Evolutionary conservation across 805 yeast species (phyloP).

Genomic region (Kluyveromyces wickerhamii): DNA sequence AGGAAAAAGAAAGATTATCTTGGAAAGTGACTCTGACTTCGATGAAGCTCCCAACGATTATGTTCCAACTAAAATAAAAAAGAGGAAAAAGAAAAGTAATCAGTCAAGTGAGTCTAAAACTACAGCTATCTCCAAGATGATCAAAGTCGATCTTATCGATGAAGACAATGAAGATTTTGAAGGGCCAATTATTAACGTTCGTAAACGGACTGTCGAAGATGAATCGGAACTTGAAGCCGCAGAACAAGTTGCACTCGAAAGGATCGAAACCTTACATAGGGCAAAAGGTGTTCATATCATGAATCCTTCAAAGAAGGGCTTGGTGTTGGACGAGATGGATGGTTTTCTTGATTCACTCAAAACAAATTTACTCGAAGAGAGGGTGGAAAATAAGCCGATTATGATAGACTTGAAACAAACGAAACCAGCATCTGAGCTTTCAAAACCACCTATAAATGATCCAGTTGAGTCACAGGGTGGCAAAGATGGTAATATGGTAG

Average conservation of each 20-base stretch:
- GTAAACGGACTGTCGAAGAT: conserved; percentile 21
- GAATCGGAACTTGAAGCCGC: conserved; percentile 14
- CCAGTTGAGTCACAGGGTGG: neutral
- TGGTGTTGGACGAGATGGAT: conserved; percentile 37
- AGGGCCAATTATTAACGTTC: conserved; percentile 33
- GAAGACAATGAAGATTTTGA: conserved; percentile 20
- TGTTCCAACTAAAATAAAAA: conserved; percentile 35
- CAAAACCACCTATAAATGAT: neutral
- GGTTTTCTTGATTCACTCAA: conserved; percentile 20
- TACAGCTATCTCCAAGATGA: conserved; percentile 23
- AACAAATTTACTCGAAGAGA: conserved; percentile 7
- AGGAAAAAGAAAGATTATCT: neutral
- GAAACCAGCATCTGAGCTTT: neutral
- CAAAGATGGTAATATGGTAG: conserved; percentile 5
- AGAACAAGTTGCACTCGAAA: neutral
- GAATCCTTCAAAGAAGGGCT: neutral
- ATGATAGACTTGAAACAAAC: neutral
- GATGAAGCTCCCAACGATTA: conserved; percentile 22
- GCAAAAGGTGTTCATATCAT: neutral
- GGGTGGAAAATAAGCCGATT: neutral
- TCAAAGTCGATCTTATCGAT: conserved; percentile 29
- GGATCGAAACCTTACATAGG: neutral
- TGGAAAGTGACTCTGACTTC: conserved; percentile 4
- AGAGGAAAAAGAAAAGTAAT: conserved; percentile 32
- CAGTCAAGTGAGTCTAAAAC: conserved; percentile 29